Evolutionary conservation across 1,139 yeast species (phyloP).

Genomic region (Blastobotrys ciferrii): DNA sequence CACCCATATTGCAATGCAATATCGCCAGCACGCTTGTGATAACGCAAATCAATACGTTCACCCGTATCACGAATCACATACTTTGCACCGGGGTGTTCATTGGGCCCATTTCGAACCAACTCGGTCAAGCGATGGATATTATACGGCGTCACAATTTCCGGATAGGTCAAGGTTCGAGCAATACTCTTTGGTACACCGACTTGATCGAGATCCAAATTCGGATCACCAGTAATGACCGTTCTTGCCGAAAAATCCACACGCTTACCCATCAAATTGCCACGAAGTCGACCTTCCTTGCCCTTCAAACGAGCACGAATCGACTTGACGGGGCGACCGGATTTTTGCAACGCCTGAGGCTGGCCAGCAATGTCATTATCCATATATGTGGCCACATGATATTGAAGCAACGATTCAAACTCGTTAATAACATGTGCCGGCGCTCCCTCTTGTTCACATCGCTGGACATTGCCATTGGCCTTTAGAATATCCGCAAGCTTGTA

Average conservation of each 20-base stretch:
- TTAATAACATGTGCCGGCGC: slow-evolving; percentile 97
- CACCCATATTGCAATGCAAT: slow-evolving; percentile 97
- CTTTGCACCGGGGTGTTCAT: slow-evolving; percentile 99
- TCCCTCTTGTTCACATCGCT: slow-evolving; percentile 95
- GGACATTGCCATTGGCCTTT: slow-evolving; percentile 94
- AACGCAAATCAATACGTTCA: slow-evolving; percentile 94
- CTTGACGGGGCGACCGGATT: slow-evolving; percentile 97
- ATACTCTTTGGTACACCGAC: slow-evolving; percentile 98
- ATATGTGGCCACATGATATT: slow-evolving; percentile 98
- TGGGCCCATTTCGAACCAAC: slow-evolving; percentile 94
- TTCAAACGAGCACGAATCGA: slow-evolving; percentile 97
- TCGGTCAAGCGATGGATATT: slow-evolving; percentile 91
- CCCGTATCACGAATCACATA: slow-evolving; percentile 98
- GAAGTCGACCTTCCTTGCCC: slow-evolving; percentile 98
- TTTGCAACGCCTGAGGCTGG: slow-evolving; percentile 97
- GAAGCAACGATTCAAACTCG: slow-evolving; percentile 92
- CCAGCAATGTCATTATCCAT: slow-evolving; percentile 99
- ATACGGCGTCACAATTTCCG: slow-evolving; percentile 96
- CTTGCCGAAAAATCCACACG: slow-evolving; percentile 99
- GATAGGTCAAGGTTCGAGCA: slow-evolving; percentile 92
- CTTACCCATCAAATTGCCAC: slow-evolving; percentile 99
- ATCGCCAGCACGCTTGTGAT: slow-evolving; percentile 97
- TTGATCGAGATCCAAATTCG: slow-evolving; percentile 93
- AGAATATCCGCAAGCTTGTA: slow-evolving; percentile 95
- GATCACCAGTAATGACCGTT: slow-evolving; percentile 99